Percentiles rank a stretch among this genome's conserved stretches.
Conservation (phyloP, 23 red algal genomes). For the Pyropia haitanensis region DNA sequence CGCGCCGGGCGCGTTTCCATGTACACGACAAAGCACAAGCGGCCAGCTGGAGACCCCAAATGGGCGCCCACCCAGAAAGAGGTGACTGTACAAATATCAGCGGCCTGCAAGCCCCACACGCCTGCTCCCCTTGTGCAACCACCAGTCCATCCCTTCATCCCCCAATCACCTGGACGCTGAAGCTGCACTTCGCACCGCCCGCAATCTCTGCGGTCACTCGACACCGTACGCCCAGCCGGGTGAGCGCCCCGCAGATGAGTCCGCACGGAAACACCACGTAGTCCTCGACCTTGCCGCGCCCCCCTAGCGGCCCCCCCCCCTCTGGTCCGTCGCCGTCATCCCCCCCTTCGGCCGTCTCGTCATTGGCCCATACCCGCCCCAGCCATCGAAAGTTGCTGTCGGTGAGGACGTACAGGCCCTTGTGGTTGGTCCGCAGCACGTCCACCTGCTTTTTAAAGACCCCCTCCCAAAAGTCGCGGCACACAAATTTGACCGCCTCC, state of each 20-base stretch:
- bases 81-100: no score
- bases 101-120: no score
- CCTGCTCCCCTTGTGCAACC: no score
- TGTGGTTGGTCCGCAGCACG: constrained; percentile 84
- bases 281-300: constrained; percentile 28
- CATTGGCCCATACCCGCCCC: constrained; percentile 19
- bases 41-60: no score
- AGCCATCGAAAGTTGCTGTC: constrained; percentile 81
- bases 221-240: constrained; percentile 51
- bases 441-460: constrained; percentile 86
- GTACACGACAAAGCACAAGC: no score
- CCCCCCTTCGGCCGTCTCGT: background rate
- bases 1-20: no score
- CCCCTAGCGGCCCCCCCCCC: background rate
- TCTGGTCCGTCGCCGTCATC: background rate
- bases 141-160: no score
- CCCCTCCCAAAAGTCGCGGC: constrained; percentile 86
- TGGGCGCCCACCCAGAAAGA: no score
- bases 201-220: constrained; percentile 48
- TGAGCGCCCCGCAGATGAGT: constrained; percentile 68
- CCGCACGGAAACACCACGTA: constrained; percentile 71
- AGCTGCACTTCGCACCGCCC: constrained; percentile 23
- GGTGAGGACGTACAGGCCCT: constrained; percentile 82
- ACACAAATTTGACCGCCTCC: constrained; percentile 93
- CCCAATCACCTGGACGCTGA: constrained; percentile 51